These are phyloP conservation scores for Bigelowiella natans DNA, from an alignment of 78 protist species.

Conservation along the genomic window DNA sequence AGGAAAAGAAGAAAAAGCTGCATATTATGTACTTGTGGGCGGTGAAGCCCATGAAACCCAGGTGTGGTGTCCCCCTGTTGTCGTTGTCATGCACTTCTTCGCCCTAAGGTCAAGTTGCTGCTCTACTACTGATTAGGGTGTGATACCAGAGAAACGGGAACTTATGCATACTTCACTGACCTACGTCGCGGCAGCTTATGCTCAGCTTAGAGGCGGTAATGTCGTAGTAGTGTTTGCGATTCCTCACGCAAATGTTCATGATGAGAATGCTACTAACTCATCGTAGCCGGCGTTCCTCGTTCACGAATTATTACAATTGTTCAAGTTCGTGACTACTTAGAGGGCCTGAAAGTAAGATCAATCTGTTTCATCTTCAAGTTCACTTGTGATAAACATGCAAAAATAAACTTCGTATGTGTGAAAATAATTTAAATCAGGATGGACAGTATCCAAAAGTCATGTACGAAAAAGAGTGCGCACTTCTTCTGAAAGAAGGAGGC, in stretches of 20 bases:
- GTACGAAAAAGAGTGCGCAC: background rate
- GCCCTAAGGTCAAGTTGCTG: background rate
- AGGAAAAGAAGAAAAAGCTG: no score
- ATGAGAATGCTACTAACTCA: no score
- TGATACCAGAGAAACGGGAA: background rate
- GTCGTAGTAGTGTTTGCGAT: no score
- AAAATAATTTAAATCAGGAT: no score
- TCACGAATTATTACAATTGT: background rate
- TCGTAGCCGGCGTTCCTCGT: background rate
- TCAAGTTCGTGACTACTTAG: background rate
- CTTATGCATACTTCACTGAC: background rate
- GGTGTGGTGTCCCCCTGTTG: background rate
- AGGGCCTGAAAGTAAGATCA: background rate
- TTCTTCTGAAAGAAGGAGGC: background rate
- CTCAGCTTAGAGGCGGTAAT: background rate
- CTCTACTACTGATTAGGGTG: background rate
- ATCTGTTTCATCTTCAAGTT: no score
- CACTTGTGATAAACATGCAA: no score
- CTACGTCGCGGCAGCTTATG: background rate
- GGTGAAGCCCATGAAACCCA: background rate
- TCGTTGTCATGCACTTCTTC: background rate
- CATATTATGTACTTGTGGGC: background rate
- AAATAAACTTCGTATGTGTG: no score
- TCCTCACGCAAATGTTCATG: no score
- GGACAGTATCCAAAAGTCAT: background rate